Conservation (phyloP, 805 yeast species). For the Hanseniaspora jakobsenii region DNA sequence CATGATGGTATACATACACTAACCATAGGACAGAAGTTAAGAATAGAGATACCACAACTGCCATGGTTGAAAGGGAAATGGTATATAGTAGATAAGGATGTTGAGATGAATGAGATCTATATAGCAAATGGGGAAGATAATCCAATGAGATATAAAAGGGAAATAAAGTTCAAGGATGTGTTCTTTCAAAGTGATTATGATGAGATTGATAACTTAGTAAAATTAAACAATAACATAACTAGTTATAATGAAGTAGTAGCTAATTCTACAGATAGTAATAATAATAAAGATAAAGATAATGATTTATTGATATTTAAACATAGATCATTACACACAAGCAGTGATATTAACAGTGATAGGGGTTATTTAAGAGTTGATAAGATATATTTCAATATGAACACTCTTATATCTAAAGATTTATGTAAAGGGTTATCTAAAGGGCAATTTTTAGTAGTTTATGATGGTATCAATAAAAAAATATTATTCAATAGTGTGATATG, state of each 20-base stretch:
- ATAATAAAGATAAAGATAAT: neutral
- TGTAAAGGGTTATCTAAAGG: conserved; percentile 7
- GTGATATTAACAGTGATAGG: too few species aligned
- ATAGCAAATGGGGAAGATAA: conserved; percentile 64
- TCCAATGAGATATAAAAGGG: conserved; percentile 35
- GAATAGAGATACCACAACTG: conserved; percentile 81
- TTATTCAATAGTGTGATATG: neutral
- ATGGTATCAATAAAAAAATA: neutral
- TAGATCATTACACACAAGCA: conserved; percentile 2
- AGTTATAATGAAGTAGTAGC: too few species aligned
- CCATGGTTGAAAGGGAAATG: conserved; percentile 72
- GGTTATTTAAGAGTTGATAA: too few species aligned
- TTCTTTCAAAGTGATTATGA: too few species aligned
- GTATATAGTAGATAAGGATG: conserved; percentile 68
- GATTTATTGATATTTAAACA: neutral
- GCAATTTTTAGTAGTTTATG: conserved; percentile 8
- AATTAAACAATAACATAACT: too few species aligned
- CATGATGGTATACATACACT: conserved; percentile 89
- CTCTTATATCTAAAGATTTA: neutral
- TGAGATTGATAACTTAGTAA: too few species aligned
- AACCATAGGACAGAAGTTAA: conserved; percentile 77
- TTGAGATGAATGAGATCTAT: conserved; percentile 55
- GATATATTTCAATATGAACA: too few species aligned
- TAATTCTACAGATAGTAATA: too few species aligned
- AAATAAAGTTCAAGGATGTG: conserved; percentile 3